Evolutionary conservation across 345 rosid genomes (phyloP), one percentile per base, ranked within the genome.

Genomic region (Syzygium aromaticum): DNA sequence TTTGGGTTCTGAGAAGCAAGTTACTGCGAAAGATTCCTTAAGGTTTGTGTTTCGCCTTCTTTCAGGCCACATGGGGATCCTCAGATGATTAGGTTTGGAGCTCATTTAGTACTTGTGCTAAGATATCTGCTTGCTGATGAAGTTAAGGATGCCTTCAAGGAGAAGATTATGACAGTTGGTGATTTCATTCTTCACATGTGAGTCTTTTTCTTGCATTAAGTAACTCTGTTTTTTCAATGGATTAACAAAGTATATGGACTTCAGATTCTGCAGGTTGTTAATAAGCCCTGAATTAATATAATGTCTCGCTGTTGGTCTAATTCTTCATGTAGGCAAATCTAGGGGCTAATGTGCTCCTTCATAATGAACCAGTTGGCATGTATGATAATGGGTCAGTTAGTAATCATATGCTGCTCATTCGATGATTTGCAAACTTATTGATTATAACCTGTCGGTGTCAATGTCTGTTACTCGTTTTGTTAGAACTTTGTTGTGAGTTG

Each of bases 41-140:
- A 38, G 49, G 82, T 13, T 1, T 11, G 13, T 23, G 3, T 57
- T 10, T 73, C 23, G 22, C 82, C 82, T 67, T 67, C 78, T 86
- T 52, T 38, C 94, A 98, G 99, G 96, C 98, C 98, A 86, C 97
- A 95, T 90, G 99, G 98, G 86, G 98, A 98, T 93, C 96, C 99
- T 90, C 97, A 98, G 88, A 93, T 98, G 98, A 96, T 98, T 64
- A 93, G 97, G 78, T 98, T 98, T 87, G 99, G 99, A 63, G 99
- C 99, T 84, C 99, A 98, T 87, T 88, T 95, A 86, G 99, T 96
- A 82, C 97, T 98, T 90, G 99, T 96, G 90, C 96, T 96, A 89
- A 93, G 99, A 88, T 90, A 91, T 91, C 89, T 95, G 86, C 94
- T 93, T 89, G 91, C 92, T 52, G 99, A 95, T 86, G 95, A 95